These are phyloP conservation scores for Flaveria ramosissima DNA, from an alignment of 129 eudicot species.

Conservation along the genomic window DNA sequence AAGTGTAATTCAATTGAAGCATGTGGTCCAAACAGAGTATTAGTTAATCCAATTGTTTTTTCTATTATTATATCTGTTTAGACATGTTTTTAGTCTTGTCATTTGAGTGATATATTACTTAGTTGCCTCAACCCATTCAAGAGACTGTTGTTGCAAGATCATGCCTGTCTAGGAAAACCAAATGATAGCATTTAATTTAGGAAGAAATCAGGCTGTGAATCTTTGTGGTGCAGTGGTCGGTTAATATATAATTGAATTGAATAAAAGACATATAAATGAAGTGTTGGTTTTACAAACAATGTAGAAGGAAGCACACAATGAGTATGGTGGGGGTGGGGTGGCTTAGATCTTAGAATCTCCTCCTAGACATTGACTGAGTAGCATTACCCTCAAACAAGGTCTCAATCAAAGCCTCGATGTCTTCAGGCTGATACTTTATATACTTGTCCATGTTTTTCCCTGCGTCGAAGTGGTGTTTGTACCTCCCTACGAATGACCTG, in stretches of 20 bases:
- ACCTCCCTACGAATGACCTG: slow-evolving; percentile 80
- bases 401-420: slow-evolving; percentile 74
- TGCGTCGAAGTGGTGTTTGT: slow-evolving; percentile 53
- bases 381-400: slow-evolving; percentile 72
- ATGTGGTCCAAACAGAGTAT: no score
- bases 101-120: no score
- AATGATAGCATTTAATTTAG: background rate
- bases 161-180: no score
- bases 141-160: no score
- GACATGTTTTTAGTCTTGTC: no score
- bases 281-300: background rate
- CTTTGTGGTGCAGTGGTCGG: background rate
- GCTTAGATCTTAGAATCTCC: slow-evolving; percentile 29
- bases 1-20: no score
- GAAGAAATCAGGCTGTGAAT: background rate
- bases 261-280: background rate
- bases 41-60: no score
- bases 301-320: background rate
- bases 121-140: no score
- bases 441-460: slow-evolving; percentile 61
- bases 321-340: background rate
- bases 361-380: slow-evolving; percentile 33
- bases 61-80: no score
- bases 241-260: no score
- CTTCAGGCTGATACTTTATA: slow-evolving; percentile 86